Evolutionary conservation across 2,329 filamentous ascomycete genomes (phyloP).

Genomic region (Pseudocercospora musae): DNA sequence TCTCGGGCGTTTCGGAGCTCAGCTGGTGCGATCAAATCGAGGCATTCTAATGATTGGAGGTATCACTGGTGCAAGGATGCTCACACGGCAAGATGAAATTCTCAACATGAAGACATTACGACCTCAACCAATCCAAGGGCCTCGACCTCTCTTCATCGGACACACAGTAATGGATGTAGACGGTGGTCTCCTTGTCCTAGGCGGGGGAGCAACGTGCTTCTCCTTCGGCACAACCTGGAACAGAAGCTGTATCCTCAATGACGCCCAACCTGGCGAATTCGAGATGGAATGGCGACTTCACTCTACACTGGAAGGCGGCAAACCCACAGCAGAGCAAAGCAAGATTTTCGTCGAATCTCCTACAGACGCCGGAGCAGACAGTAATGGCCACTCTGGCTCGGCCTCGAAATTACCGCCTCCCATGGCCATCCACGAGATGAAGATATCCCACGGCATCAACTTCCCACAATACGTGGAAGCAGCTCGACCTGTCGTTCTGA

Average conservation of each 20-base stretch:
- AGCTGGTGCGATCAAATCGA: constrained; percentile 44
- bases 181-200: constrained; percentile 59
- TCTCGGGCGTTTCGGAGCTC: constrained; percentile 51
- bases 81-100: constrained; percentile 54
- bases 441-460: constrained; percentile 51
- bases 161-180: constrained; percentile 54
- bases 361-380: not conserved
- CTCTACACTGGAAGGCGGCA: constrained; percentile 23
- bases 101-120: constrained; percentile 38
- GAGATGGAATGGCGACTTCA: constrained; percentile 30
- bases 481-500: constrained; percentile 63
- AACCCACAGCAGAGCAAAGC: constrained; percentile 18
- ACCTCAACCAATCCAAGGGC: constrained; percentile 34
- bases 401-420: constrained; percentile 18
- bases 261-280: constrained; percentile 24
- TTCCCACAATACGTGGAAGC: constrained; percentile 60
- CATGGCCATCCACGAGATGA: constrained; percentile 50
- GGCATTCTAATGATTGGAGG: constrained; percentile 54
- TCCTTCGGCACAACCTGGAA: constrained; percentile 89
- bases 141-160: constrained; percentile 69
- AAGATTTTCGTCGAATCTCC: constrained; percentile 12
- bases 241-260: constrained; percentile 45
- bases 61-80: constrained; percentile 44
- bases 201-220: constrained; percentile 84
- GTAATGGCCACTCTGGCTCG: not conserved